Evolutionary conservation across 176 grass and related monocot species (phyloP).

Genomic region (sorghum (Sorghum bicolor)): Sorghum_bicolor_NCBIv3 NC_012870.2:5076501-5077000

Average conservation of each 20-base stretch:
- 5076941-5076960: no score
- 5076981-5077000: no score
- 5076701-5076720: not conserved
- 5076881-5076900: not conserved
- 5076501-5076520: not conserved
- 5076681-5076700: slow-evolving; percentile 31
- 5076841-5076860: not conserved
- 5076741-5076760: not conserved
- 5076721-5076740: not conserved
- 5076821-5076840: not conserved
- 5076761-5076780: not conserved
- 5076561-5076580: not conserved
- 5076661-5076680: not conserved
- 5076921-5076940: not conserved
- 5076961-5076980: no score
- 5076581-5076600: not conserved
- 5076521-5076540: not conserved
- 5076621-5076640: not conserved
- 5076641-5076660: not conserved
- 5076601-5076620: not conserved
- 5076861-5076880: not conserved
- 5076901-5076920: not conserved
- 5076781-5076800: slow-evolving; percentile 37
- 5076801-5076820: slow-evolving; percentile 14
- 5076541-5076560: no score